Conservation (phyloP, 1,284 basidiomycete genomes). For the Cutaneotrichosporon spelunceum region DNA sequence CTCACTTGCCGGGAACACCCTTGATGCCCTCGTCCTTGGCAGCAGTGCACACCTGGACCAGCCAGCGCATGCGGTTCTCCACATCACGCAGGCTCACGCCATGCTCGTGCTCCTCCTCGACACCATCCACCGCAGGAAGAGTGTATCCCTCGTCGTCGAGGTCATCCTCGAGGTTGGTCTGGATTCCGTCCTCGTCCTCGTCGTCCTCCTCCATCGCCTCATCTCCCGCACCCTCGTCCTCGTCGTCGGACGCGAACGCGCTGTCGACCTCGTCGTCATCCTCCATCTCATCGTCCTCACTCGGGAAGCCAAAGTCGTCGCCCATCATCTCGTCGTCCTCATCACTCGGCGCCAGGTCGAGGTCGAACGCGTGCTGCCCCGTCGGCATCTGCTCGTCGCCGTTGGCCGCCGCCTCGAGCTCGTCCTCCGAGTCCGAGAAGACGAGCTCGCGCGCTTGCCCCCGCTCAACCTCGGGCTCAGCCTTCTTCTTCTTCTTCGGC, state of each 20-base stretch:
- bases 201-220: constrained; percentile 32
- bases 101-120: constrained; percentile 71
- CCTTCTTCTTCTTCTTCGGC: constrained; percentile 46
- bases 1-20: constrained; percentile 58
- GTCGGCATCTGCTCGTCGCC: constrained; percentile 45
- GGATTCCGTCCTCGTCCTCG: constrained; percentile 52
- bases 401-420: constrained; percentile 49
- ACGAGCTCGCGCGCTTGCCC: constrained; percentile 62
- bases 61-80: constrained; percentile 83
- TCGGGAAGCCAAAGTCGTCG: constrained; percentile 52
- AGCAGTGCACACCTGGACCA: constrained; percentile 68
- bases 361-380: constrained; percentile 50
- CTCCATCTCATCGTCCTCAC: constrained; percentile 54
- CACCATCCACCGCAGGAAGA: constrained; percentile 74
- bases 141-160: constrained; percentile 67
- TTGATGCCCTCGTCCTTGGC: constrained; percentile 67
- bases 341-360: constrained; percentile 46
- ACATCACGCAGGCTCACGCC: constrained; percentile 72
- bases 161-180: constrained; percentile 56
- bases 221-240: constrained; percentile 29
- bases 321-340: constrained; percentile 51
- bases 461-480: constrained; percentile 40
- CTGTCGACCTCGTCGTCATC: constrained; percentile 56
- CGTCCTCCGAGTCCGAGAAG: constrained; percentile 60
- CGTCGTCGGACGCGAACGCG: constrained; percentile 44